Evolutionary conservation across 176 grass and related monocot genomes (phyloP).

Genomic region (Musa itinerans): DNA sequence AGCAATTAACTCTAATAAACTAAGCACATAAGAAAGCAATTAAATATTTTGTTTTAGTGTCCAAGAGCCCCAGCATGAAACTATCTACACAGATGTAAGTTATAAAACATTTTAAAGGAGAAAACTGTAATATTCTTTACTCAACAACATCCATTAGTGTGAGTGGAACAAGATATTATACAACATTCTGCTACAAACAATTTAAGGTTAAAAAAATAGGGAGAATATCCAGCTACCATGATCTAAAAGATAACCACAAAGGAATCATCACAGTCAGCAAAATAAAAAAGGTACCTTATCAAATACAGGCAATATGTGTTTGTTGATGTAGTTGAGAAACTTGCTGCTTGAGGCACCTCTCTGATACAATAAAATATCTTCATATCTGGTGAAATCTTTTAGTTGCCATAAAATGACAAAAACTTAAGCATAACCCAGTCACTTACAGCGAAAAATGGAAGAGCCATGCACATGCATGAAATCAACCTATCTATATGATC

Average conservation of each 20-base stretch:
- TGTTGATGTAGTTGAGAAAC: constrained; percentile 83
- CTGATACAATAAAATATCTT: constrained; percentile 29
- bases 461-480: constrained; percentile 98
- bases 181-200: not conserved
- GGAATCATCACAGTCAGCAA: not conserved
- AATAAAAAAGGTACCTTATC: constrained; percentile 60
- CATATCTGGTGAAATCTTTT: not conserved
- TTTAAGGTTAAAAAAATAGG: not conserved
- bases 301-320: constrained; percentile 87
- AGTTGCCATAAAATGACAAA: not conserved
- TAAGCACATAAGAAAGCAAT: not conserved
- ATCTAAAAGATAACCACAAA: not conserved
- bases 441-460: constrained; percentile 86
- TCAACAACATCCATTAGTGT: not conserved
- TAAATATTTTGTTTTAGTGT: not conserved
- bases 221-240: not conserved
- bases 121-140: not conserved
- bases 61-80: not conserved
- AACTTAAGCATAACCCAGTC: too few species aligned
- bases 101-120: not conserved
- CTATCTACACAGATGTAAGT: not conserved
- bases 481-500: constrained; percentile 85
- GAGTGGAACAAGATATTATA: not conserved
- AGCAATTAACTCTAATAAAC: not conserved
- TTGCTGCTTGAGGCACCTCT: constrained; percentile 95